Percentiles rank a stretch among this genome's conserved stretches.
These are phyloP conservation scores for Emmonsiellopsis sp. DNA, from an alignment of 2,329 filamentous ascomycete genomes.

Conservation along the genomic window DNA sequence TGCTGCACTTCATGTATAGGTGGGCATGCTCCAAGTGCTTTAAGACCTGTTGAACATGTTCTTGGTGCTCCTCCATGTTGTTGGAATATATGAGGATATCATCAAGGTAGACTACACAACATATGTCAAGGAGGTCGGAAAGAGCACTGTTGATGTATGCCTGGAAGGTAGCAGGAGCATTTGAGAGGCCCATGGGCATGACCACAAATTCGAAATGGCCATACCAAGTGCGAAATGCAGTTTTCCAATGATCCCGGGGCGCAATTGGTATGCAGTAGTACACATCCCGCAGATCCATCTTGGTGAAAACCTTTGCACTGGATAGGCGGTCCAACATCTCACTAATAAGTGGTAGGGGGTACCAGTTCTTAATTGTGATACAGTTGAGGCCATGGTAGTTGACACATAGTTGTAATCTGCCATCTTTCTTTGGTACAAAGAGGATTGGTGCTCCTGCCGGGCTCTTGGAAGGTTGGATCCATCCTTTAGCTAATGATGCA, in stretches of 20 bases:
- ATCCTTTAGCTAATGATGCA: not conserved
- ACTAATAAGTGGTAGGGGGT: slow-evolving; percentile 16
- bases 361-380: slow-evolving; percentile 18
- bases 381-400: slow-evolving; percentile 19
- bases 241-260: not conserved
- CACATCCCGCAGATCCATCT: slow-evolving; percentile 14
- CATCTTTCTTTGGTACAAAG: not conserved
- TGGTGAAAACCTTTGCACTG: slow-evolving; percentile 15
- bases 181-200: not conserved
- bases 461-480: not conserved
- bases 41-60: slow-evolving; percentile 6
- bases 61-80: not conserved
- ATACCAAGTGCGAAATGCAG: not conserved
- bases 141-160: not conserved
- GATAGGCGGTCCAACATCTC: slow-evolving; percentile 13
- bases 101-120: not conserved
- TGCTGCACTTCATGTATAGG: slow-evolving; percentile 8
- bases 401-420: slow-evolving; percentile 14
- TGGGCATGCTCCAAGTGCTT: not conserved
- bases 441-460: not conserved
- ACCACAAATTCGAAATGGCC: not conserved
- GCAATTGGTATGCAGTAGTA: slow-evolving; percentile 16
- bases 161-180: not conserved
- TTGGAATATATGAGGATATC: slow-evolving; percentile 4
- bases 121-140: not conserved